Evolutionary conservation across 169 alveolate genomes (phyloP).

Genomic region (Cryptosporidium viatorum): DNA sequence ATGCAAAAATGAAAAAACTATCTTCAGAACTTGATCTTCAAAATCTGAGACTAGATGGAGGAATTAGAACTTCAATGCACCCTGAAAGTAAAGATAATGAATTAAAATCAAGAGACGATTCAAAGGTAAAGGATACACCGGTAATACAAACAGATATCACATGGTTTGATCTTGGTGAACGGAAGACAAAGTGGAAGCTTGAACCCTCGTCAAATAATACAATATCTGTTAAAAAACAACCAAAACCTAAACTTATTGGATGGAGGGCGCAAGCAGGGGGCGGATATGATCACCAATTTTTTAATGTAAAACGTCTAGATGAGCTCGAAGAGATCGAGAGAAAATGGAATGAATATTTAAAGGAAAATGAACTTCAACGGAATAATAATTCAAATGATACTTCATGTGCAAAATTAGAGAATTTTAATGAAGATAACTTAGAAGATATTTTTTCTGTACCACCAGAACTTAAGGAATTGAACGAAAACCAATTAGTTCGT

Average conservation of each 20-base stretch:
- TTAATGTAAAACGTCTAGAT: conserved; percentile 83
- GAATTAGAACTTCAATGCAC: conserved; percentile 80
- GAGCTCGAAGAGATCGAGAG: conserved; percentile 84
- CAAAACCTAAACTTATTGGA: conserved; percentile 84
- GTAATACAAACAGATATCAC: conserved; percentile 68
- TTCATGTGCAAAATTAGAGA: neutral
- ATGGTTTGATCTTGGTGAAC: conserved; percentile 85
- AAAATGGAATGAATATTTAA: conserved; percentile 82
- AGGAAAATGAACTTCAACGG: conserved; percentile 50
- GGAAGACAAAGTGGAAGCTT: conserved; percentile 87
- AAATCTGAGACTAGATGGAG: conserved; percentile 84
- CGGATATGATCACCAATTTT: conserved; percentile 93
- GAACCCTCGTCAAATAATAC: conserved; percentile 79
- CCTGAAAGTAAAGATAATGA: conserved; percentile 75
- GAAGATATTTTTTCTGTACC: conserved; percentile 59
- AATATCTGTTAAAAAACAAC: conserved; percentile 79
- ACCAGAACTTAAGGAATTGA: conserved; percentile 64
- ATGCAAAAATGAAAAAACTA: conserved; percentile 84
- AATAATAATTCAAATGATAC: neutral
- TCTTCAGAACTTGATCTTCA: conserved; percentile 80
- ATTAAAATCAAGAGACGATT: conserved; percentile 72
- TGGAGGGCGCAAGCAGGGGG: conserved; percentile 93
- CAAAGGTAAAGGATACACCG: conserved; percentile 56
- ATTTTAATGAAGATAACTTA: neutral
- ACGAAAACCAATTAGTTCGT: conserved; percentile 23